These are phyloP conservation scores for Zea luxurians DNA, from an alignment of 176 grass and related monocot genomes.

Conservation along the genomic window DNA sequence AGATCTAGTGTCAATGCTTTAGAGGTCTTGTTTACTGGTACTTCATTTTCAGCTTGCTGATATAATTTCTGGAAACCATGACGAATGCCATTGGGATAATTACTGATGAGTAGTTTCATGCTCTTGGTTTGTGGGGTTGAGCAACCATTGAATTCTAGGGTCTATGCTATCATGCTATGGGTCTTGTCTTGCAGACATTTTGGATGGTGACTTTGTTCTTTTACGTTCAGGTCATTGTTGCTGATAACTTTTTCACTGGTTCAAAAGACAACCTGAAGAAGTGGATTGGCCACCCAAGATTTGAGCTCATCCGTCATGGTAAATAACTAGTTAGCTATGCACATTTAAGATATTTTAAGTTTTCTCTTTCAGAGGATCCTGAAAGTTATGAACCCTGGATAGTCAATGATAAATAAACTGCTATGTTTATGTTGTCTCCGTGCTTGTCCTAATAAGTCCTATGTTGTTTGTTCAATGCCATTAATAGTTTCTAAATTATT, in stretches of 20 bases:
- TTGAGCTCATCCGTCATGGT: constrained; percentile 99
- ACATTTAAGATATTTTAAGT: constrained; percentile 5
- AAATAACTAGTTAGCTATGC: constrained; percentile 36
- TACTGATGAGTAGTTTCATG: not conserved
- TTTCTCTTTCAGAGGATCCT: not conserved
- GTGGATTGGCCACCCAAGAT: constrained; percentile 99
- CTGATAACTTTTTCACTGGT: constrained; percentile 96
- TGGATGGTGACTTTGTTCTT: not conserved
- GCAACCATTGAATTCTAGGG: not conserved
- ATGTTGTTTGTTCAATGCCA: not conserved
- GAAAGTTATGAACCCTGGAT: constrained; percentile 3
- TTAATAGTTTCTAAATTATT: not conserved
- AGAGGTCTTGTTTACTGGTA: constrained; percentile 21
- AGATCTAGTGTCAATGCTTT: constrained; percentile 36
- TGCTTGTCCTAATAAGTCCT: constrained; percentile 6
- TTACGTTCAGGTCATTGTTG: constrained; percentile 81
- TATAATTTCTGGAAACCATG: not conserved
- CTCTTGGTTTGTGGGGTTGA: not conserved
- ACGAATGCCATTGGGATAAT: not conserved
- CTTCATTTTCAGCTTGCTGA: not conserved
- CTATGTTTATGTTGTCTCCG: not conserved
- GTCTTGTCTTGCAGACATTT: constrained; percentile 14
- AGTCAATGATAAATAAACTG: constrained; percentile 3
- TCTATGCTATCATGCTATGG: not conserved
- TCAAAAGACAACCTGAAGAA: constrained; percentile 99